Evolutionary conservation across 306 rosid genomes (phyloP), one percentile per base, ranked within the genome.

Genomic region (Fragaria nilgerrensis): DNA sequence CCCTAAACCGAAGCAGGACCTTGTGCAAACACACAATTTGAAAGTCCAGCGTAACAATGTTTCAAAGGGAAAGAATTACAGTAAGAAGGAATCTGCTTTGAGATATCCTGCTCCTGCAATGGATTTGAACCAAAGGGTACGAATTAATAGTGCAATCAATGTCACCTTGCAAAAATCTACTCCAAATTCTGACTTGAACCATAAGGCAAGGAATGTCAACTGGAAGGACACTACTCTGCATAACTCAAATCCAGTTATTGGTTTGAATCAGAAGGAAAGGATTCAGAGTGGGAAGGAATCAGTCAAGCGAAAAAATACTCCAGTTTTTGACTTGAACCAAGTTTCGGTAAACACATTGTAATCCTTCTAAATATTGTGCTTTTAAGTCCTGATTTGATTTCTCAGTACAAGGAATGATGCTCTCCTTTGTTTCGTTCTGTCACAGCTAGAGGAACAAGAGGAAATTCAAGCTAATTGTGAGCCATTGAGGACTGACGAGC

Each of bases 401-500:
- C 68, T 63, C 76, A 13, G 56, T 39, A 49, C 52, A 74, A 45
- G 75, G 81, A 71, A 53, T 41, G 58, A 85, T 62, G 37, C 22
- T 67, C 71, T 66, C 25, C 53, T 58, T 47, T 4, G 50, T 74
- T 64, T 68, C 25, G n/a, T 45, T 74, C 50, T 74, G 36, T 27
- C 75, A 72, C 79, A 96, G 98, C 84, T 79, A 76, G 99, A 96
- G 79, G 97, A 95, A 74, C 96, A 93, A 80, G 99, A 96, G 87
- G 99, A 93, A 53, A 74, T 84, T 67, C 89, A 85, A 86, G 88
- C 82, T 2, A 79, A 75, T 62, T 64, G 49, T 52, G 98, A 89
- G 78, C 80, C 86, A 3, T 50, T 82, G 84, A 77, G 83, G 69
- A 73, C 53, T 19, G 91, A 91, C 41, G 97, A 93, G 86, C 82